These are phyloP conservation scores for Yarrowia porcina DNA, from an alignment of 805 yeast genomes.

Conservation along the genomic window DNA sequence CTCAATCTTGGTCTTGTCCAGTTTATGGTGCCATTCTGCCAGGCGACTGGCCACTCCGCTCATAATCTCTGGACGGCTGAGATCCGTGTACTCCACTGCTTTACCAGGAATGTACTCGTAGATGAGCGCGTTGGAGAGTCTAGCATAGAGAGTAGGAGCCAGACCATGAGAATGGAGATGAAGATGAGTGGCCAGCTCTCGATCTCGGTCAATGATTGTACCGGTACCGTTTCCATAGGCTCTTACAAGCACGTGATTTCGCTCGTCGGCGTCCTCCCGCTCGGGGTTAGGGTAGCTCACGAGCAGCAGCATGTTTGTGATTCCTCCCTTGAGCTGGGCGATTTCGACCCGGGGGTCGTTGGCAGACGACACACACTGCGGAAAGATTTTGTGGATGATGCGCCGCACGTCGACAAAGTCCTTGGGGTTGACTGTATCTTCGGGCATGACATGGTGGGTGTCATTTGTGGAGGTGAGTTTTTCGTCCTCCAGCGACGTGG, in stretches of 20 bases:
- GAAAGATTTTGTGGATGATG: slow-evolving; percentile 22
- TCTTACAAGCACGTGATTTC: slow-evolving; percentile 48
- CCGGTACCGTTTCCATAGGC: slow-evolving; percentile 74
- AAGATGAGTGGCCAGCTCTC: slow-evolving; percentile 70
- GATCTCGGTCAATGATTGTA: slow-evolving; percentile 65
- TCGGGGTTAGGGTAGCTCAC: slow-evolving; percentile 29
- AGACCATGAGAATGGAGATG: slow-evolving; percentile 55
- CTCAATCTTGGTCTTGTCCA: slow-evolving; percentile 48
- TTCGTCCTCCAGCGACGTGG: slow-evolving; percentile 2
- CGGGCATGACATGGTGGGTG: background rate
- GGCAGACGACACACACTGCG: background rate
- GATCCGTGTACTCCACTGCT: slow-evolving; percentile 54
- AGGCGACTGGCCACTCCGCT: slow-evolving; percentile 61
- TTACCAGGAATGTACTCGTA: slow-evolving; percentile 68
- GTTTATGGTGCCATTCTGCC: slow-evolving; percentile 65
- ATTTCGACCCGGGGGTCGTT: slow-evolving; percentile 28
- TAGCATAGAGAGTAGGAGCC: slow-evolving; percentile 66
- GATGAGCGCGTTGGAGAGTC: slow-evolving; percentile 68
- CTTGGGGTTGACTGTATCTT: background rate
- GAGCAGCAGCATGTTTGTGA: slow-evolving; percentile 39
- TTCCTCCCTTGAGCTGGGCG: slow-evolving; percentile 39
- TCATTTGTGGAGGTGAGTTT: background rate
- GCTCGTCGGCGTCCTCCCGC: slow-evolving; percentile 26
- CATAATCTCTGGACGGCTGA: slow-evolving; percentile 47
- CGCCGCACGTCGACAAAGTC: slow-evolving; percentile 25